Evolutionary conservation across 352 stramenopile species (phyloP), one percentile per base, ranked within the genome.

Genomic region (Phytophthora agathidicida): DNA sequence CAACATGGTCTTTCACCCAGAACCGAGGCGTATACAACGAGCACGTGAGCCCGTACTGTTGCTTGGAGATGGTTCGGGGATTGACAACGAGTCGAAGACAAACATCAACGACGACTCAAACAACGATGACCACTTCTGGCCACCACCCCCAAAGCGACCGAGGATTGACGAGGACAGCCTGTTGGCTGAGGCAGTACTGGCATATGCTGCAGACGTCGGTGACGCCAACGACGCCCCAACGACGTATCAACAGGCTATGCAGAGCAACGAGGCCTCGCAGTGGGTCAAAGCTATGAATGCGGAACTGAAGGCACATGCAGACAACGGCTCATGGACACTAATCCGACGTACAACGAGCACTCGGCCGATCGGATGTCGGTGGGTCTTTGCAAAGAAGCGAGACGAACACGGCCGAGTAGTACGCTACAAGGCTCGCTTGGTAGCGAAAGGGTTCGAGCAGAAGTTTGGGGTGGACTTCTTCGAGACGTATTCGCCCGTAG

Each of bases 371-470:
- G 60, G 55, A 3, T 69, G 59, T 11, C 51, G 73, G 3, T 82
- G 71, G 58, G 52, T 74, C 0, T 81, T 78, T 30, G 56, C 41
- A 5, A 67, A 65, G 46, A 85, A 80, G 50, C 42, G 47, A 20
- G 65, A 82, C 37, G 49, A 66, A 30, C 9, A 51, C 7, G 68
- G 75, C 26, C 35, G 62, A 1, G 49, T 84, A 2, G 26, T 73
- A 7, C 52, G 60, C n/a, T n/a, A n/a, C 47, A 80, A 73, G 45
- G 64, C 59, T 26, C 28, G 73, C 2, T 30, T 83, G 5, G 60
- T 77, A 4, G 68, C 56, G 11, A 56, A 65, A 3, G 68, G 72
- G 0, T 82, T 71, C 41, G 52, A 49, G 22, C 72, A 82, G 51
- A 44, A 61, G 8, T 51, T 56, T 10, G 59, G 62, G 3, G n/a